These are phyloP conservation scores for Fusarium abutilonis DNA, from an alignment of 2,329 filamentous ascomycete species.

Conservation along the genomic window DNA sequence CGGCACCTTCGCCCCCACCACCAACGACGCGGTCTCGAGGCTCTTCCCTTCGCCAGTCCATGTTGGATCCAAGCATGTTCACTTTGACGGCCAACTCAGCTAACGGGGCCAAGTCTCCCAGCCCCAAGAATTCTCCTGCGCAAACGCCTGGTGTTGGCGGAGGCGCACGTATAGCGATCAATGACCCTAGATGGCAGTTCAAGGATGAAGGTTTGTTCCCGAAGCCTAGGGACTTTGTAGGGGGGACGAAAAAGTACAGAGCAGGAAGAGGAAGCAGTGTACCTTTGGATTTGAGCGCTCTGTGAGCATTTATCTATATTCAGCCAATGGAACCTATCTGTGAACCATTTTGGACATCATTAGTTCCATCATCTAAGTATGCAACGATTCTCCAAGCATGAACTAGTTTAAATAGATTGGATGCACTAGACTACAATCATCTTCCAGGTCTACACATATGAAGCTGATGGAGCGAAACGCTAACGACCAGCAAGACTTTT, in stretches of 20 bases:
- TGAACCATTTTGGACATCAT: constrained; percentile 3
- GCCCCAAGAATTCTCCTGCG: constrained; percentile 52
- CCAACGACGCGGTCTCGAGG: constrained; percentile 53
- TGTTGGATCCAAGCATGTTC: constrained; percentile 80
- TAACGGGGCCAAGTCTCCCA: constrained; percentile 67
- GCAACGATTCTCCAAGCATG: constrained; percentile 36
- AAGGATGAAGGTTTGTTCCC: constrained; percentile 83
- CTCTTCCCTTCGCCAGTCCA: constrained; percentile 64
- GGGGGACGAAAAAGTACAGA: constrained; percentile 81
- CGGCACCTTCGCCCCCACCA: constrained; percentile 53
- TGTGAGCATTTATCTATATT: constrained; percentile 48
- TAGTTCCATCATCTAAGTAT: constrained; percentile 6
- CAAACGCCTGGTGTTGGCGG: constrained; percentile 43
- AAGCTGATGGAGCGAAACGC: neutral
- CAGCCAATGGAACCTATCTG: constrained; percentile 16
- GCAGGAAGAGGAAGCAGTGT: constrained; percentile 95
- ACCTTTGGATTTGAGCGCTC: constrained; percentile 79
- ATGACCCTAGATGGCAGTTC: constrained; percentile 88
- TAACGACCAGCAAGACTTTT: neutral
- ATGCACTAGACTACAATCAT: constrained; percentile 2
- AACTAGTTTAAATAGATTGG: constrained; percentile 28
- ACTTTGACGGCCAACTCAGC: constrained; percentile 74
- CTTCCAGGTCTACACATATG: neutral
- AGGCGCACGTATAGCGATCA: constrained; percentile 65
- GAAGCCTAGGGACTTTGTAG: constrained; percentile 82